Evolutionary conservation across 2,329 filamentous ascomycete genomes (phyloP).

Genomic region (Cephalotrichum gorgonifer): DNA sequence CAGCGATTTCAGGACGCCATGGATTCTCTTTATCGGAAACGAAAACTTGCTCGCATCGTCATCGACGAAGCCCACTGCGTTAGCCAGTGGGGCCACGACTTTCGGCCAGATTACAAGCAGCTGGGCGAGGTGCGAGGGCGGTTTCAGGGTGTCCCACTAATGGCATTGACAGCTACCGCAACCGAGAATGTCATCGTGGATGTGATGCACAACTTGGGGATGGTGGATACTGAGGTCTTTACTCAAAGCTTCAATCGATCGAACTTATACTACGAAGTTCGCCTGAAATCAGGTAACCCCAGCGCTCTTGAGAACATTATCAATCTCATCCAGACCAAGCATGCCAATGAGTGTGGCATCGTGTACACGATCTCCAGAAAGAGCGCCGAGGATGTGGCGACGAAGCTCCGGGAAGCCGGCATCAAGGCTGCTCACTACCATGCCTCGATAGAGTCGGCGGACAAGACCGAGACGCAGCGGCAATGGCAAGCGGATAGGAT

Average conservation of each 20-base stretch:
- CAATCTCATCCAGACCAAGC: slow-evolving; percentile 58
- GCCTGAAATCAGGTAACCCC: slow-evolving; percentile 54
- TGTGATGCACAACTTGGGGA: slow-evolving; percentile 82
- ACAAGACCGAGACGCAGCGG: slow-evolving; percentile 63
- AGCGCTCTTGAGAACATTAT: slow-evolving; percentile 37
- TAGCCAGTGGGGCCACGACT: slow-evolving; percentile 98
- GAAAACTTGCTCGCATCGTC: slow-evolving; percentile 77
- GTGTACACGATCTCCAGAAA: slow-evolving; percentile 86
- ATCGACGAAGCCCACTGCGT: slow-evolving; percentile 99
- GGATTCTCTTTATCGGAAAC: slow-evolving; percentile 54
- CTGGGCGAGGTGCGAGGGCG: slow-evolving; percentile 63
- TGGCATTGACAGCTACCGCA: slow-evolving; percentile 91
- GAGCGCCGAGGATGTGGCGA: slow-evolving; percentile 70
- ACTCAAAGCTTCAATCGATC: slow-evolving; percentile 95
- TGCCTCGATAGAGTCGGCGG: slow-evolving; percentile 58
- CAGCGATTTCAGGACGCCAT: slow-evolving; percentile 55
- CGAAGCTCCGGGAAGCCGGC: slow-evolving; percentile 50
- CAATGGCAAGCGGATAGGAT: slow-evolving; percentile 71
- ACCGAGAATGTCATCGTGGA: slow-evolving; percentile 89
- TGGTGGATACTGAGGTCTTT: slow-evolving; percentile 67
- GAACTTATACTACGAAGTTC: slow-evolving; percentile 83
- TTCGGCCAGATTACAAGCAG: slow-evolving; percentile 88
- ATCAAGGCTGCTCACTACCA: slow-evolving; percentile 82
- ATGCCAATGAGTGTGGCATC: slow-evolving; percentile 69
- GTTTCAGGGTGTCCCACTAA: slow-evolving; percentile 74